Percentiles rank a stretch among this genome's conserved stretches.
phyloP scores from a whole-genome alignment of 2,329 filamentous ascomycete species.

The Parafenestella ontariensis region DNA sequence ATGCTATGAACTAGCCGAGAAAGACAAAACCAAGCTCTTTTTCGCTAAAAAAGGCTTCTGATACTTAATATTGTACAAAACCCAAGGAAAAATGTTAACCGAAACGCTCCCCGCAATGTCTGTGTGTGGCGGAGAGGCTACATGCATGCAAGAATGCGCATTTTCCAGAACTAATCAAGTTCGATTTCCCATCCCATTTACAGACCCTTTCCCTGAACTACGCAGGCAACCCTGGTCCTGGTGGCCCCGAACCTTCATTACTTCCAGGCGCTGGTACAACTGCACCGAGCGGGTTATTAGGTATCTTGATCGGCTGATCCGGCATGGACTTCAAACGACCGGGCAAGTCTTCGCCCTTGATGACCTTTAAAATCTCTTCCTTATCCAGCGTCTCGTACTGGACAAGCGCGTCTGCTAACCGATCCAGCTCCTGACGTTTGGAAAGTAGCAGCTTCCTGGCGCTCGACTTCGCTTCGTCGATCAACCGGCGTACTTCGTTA shows the following conservation, averaged over 20 bases:
- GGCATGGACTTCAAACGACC: conserved; percentile 68
- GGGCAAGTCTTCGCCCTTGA: conserved; percentile 82
- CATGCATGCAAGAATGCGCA: conserved; percentile 13
- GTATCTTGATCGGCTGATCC: conserved; percentile 71
- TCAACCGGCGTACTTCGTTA: conserved; percentile 80
- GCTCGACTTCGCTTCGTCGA: conserved; percentile 81
- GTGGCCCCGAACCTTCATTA: conserved; percentile 17
- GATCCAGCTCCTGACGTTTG: conserved; percentile 83
- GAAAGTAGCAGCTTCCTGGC: conserved; percentile 74
- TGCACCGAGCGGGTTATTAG: conserved; percentile 52
- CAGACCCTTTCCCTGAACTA: no score
- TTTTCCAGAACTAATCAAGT: background rate
- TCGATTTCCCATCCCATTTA: no score
- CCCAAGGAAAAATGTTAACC: conserved; percentile 1
- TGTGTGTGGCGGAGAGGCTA: conserved; percentile 9
- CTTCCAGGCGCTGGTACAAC: conserved; percentile 28
- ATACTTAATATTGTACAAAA: conserved; percentile 16
- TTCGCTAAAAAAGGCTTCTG: conserved; percentile 7
- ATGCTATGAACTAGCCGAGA: background rate
- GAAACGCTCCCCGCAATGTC: background rate
- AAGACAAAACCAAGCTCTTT: background rate
- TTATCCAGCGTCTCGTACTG: conserved; percentile 93
- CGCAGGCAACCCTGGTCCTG: conserved; percentile 26
- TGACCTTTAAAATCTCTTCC: conserved; percentile 88
- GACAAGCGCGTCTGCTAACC: conserved; percentile 85